phyloP scores from a whole-genome alignment of 164 flowering plant species.

The Vitis cinerea region DNA sequence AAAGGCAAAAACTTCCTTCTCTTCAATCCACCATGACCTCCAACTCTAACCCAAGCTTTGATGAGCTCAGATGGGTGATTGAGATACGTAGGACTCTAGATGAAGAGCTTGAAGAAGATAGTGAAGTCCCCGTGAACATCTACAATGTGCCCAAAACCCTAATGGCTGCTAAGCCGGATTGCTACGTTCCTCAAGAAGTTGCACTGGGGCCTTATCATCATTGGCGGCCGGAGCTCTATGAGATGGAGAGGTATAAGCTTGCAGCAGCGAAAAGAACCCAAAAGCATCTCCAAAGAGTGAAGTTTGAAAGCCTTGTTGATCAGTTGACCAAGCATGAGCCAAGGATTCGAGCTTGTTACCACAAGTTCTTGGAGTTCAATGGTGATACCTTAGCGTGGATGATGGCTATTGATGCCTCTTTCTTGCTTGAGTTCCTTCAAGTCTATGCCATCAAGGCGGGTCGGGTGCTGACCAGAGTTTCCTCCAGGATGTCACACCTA shows the following conservation, averaged over 20 bases:
- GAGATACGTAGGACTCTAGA: conserved; percentile 45
- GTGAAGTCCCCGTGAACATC: conserved; percentile 36
- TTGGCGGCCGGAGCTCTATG: conserved; percentile 39
- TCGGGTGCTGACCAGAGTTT: conserved; percentile 9
- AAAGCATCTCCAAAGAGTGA: conserved; percentile 17
- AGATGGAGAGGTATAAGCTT: conserved; percentile 49
- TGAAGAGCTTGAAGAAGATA: conserved; percentile 44
- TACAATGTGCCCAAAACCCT: conserved; percentile 47
- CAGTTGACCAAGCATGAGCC: conserved; percentile 21
- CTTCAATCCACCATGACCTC: conserved; percentile 2
- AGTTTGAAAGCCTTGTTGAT: conserved; percentile 32
- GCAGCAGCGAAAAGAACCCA: conserved; percentile 37
- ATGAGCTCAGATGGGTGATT: conserved; percentile 47
- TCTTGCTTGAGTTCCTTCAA: conserved; percentile 44
- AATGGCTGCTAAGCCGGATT: conserved; percentile 30
- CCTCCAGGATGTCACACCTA: conserved; percentile 39
- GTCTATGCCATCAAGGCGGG: conserved; percentile 26
- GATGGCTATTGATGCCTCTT: conserved; percentile 56
- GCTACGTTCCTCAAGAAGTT: conserved; percentile 46
- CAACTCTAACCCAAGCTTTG: conserved; percentile 20
- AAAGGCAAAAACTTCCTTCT: conserved; percentile 1
- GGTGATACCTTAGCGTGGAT: conserved; percentile 29
- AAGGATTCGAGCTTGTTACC: conserved; percentile 34
- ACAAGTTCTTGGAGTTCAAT: conserved; percentile 15
- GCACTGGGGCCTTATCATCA: conserved; percentile 56